These are phyloP conservation scores for Cicer pinnatifidum DNA, from an alignment of 306 rosid genomes.

Conservation along the genomic window DNA sequence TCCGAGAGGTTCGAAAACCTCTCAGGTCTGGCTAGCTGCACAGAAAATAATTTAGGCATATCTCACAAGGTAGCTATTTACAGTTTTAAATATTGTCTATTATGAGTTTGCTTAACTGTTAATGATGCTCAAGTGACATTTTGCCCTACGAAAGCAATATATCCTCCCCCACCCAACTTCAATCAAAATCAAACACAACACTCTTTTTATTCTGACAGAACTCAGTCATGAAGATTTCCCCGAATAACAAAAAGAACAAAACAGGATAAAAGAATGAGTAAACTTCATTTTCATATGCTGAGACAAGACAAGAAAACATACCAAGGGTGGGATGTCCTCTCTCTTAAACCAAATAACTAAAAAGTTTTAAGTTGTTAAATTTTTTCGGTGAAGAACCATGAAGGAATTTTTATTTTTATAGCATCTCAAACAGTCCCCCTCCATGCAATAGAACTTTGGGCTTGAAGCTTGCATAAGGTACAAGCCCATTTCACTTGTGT, in stretches of 20 bases:
- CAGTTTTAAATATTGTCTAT: conserved; percentile 3
- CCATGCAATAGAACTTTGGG: background rate
- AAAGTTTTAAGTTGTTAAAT: background rate
- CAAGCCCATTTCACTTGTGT: background rate
- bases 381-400: background rate
- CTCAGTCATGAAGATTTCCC: conserved; percentile 9
- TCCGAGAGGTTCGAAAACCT: conserved; percentile 16
- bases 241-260: conserved; percentile 11
- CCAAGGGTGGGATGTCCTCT: conserved; percentile 8
- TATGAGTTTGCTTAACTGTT: background rate
- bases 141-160: background rate
- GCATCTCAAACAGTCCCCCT: conserved; percentile 7
- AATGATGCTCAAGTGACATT: conserved; percentile 10
- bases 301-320: conserved; percentile 16
- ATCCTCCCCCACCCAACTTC: background rate
- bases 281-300: background rate
- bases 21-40: conserved; percentile 14
- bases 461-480: background rate
- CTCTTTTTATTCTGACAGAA: background rate
- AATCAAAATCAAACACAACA: conserved; percentile 4
- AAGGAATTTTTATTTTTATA: conserved; percentile 5
- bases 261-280: background rate
- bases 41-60: conserved; percentile 4
- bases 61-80: background rate
- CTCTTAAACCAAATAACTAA: conserved; percentile 3